Conservation (phyloP, 1,284 basidiomycete genomes). For the Moesziomyces antarcticus region DNA sequence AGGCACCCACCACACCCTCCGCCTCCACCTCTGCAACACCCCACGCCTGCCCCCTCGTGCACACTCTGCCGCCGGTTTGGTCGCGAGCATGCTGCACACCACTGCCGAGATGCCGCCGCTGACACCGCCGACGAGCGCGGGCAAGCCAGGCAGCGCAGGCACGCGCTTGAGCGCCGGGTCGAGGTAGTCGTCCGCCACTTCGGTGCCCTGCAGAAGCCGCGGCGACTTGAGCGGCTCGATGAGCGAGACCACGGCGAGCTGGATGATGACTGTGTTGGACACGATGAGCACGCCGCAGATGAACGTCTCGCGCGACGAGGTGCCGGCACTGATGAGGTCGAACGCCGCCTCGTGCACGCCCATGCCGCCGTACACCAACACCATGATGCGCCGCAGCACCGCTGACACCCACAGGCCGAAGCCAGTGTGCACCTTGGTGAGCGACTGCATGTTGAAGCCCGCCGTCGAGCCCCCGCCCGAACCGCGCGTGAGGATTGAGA, state of each 20-base stretch:
- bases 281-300: conserved; percentile 31
- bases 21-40: conserved; percentile 1
- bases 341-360: conserved; percentile 23
- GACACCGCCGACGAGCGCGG: conserved; percentile 20
- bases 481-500: conserved; percentile 11
- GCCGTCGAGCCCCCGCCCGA: not conserved
- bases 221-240: conserved; percentile 14
- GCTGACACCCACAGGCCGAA: conserved; percentile 15
- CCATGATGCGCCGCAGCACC: conserved; percentile 17
- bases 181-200: too few species aligned
- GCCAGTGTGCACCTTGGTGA: conserved; percentile 12
- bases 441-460: conserved; percentile 6
- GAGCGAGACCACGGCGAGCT: conserved; percentile 23
- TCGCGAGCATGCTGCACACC: conserved; percentile 10
- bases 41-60: too few species aligned
- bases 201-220: not conserved
- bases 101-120: conserved; percentile 11
- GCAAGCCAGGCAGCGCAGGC: conserved; percentile 19
- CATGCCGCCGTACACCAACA: conserved; percentile 17
- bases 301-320: conserved; percentile 32
- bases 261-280: conserved; percentile 24
- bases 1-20: conserved; percentile 20
- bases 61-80: too few species aligned
- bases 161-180: conserved; percentile 4
- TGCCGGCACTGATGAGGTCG: conserved; percentile 26